Base-by-base conservation (phyloP, 441 rosid genomes). In the Macaranga tanarius region DNA sequence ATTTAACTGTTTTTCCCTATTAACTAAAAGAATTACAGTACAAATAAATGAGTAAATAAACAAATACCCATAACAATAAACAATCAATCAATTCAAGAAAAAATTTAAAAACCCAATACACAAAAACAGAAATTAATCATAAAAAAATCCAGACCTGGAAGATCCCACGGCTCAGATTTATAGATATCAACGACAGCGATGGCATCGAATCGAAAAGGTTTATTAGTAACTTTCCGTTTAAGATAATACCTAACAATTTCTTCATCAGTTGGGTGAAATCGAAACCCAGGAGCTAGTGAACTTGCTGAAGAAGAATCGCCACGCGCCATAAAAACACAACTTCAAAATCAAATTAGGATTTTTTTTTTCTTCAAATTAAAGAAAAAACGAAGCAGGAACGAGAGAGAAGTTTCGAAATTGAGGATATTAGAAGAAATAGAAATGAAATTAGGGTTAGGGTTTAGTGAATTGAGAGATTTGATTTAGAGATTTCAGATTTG, bases 131-230 rank as follows among this genome's bases (percentile, higher is more conserved):
- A 65, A 62, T 19, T 10, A 1, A 63, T 26, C 45, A 55, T 3
- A 12, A n/a, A 26, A 38, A 38, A 62, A 55, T 28, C 19, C 51
- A 7, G 69, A 92, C 99, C 92, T 48, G 98, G 98, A 15, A 95
- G 97, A 77, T 95, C 99, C 99, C 99, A 95, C 0, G 99, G 99
- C 86, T 93, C 98, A 71, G 89, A 80, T 78, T 86, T 93, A 84
- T 95, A 95, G 70, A 95, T 68, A 77, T 95, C 98, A 74, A 85
- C 71, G 73, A 87, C 97, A 75, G 92, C 87, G 65, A 95, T 90
- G 2, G 97, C 81, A 72, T 95, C 92, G 73, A 91, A 79, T 20
- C 92, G 86, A 59, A 89, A 83, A 69, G 92, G 89, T 76, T 78
- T 90, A 69, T 86, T 86, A 64, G 90, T 82, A 67, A 91, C 84